phyloP scores from a whole-genome alignment of 2,329 filamentous ascomycete species.

The Fusarium redolens region DNA sequence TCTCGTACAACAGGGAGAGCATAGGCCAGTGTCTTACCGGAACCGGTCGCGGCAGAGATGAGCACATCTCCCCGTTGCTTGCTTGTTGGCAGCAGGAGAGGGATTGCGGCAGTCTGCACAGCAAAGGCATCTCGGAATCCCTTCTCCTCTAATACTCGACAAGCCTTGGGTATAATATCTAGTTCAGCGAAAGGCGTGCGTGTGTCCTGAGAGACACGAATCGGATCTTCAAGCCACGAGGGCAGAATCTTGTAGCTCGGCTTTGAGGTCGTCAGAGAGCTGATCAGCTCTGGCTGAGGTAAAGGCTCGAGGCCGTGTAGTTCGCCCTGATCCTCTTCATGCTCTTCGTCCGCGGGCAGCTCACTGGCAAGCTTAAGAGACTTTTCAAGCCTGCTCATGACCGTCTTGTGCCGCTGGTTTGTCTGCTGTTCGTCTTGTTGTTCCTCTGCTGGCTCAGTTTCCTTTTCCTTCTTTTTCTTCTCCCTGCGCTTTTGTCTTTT shows the following conservation, averaged over 20 bases:
- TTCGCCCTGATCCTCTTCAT: constrained; percentile 54
- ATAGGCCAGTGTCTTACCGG: constrained; percentile 94
- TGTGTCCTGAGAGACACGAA: constrained; percentile 72
- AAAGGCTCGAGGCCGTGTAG: constrained; percentile 82
- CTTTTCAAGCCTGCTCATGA: constrained; percentile 67
- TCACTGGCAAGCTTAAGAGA: constrained; percentile 63
- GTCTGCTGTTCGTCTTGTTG: constrained; percentile 44
- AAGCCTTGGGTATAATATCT: constrained; percentile 69
- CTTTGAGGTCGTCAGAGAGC: constrained; percentile 63
- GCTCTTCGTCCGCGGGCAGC: constrained; percentile 49
- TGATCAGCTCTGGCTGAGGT: constrained; percentile 77
- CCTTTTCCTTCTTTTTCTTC: constrained; percentile 49
- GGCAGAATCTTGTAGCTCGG: constrained; percentile 84
- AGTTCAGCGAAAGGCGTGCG: constrained; percentile 71
- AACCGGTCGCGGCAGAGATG: constrained; percentile 92
- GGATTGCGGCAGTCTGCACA: constrained; percentile 69
- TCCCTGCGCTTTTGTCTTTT: constrained; percentile 41
- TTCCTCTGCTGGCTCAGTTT: constrained; percentile 36
- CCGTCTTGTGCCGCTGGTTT: constrained; percentile 58
- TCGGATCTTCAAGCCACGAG: constrained; percentile 80
- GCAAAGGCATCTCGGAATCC: constrained; percentile 55
- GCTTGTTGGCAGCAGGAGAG: constrained; percentile 77
- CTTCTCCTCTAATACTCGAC: constrained; percentile 73
- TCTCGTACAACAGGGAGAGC: constrained; percentile 85
- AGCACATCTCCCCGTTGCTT: constrained; percentile 81